Evolutionary conservation across 2,329 filamentous ascomycete genomes (phyloP).

Genomic region (Trichoderma koningiopsis): DNA sequence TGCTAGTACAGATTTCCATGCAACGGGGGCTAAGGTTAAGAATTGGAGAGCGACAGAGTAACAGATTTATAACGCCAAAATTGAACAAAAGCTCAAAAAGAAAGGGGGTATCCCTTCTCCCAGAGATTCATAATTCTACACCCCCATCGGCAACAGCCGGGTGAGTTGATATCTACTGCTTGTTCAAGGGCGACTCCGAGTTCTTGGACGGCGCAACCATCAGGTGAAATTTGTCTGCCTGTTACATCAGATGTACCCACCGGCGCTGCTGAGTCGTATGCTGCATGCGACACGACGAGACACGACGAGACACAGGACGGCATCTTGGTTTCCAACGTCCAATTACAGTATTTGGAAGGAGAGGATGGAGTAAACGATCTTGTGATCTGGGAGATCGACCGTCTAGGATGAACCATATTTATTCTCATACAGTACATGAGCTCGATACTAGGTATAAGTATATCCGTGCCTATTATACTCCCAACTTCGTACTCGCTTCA

Average conservation of each 20-base stretch:
- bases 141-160: conserved; percentile 19
- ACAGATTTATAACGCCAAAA: background rate
- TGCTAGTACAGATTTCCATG: conserved; percentile 2
- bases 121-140: background rate
- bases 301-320: background rate
- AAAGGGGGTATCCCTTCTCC: background rate
- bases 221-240: background rate
- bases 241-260: conserved; percentile 6
- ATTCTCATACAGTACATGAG: background rate
- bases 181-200: conserved; percentile 8
- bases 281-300: background rate
- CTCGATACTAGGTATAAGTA: background rate
- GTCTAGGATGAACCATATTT: conserved; percentile 1
- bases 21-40: background rate
- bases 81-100: conserved; percentile 3
- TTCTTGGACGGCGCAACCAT: background rate
- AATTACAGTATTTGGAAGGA: background rate
- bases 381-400: conserved; percentile 26
- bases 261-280: background rate
- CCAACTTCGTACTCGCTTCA: background rate
- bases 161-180: background rate
- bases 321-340: background rate
- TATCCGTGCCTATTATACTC: background rate
- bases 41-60: background rate
- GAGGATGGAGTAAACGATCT: conserved; percentile 8